Conservation (phyloP, 2,329 filamentous ascomycete genomes). For the Fusarium multiceps region DNA sequence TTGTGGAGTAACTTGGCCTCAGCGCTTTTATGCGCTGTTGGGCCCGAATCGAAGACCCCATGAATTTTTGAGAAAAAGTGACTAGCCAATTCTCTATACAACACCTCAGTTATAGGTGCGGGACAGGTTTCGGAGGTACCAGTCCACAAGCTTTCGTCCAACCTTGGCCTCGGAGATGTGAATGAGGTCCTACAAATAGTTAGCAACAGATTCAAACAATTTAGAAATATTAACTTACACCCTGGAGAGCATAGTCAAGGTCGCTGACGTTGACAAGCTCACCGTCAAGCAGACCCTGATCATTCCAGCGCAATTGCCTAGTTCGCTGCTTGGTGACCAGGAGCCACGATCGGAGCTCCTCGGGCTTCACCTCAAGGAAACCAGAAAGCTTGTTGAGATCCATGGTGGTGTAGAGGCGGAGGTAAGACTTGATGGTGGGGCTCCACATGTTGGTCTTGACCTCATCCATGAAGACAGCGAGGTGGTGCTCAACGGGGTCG, state of each 20-base stretch:
- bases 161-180: constrained; percentile 99
- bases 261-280: constrained; percentile 94
- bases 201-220: neutral
- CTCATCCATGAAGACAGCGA: constrained; percentile 98
- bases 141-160: constrained; percentile 95
- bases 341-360: constrained; percentile 92
- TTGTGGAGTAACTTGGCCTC: constrained; percentile 21
- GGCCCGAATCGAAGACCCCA: constrained; percentile 30
- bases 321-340: constrained; percentile 99
- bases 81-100: constrained; percentile 41
- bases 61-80: constrained; percentile 39
- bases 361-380: constrained; percentile 96
- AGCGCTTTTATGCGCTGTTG: constrained; percentile 9
- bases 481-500: constrained; percentile 97
- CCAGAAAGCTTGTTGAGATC: constrained; percentile 97
- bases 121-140: constrained; percentile 97
- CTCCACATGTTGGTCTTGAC: constrained; percentile 99
- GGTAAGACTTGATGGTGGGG: constrained; percentile 97
- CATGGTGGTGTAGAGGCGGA: constrained; percentile 99
- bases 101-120: constrained; percentile 79
- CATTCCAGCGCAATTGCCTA: constrained; percentile 93
- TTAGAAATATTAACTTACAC: constrained; percentile 67
- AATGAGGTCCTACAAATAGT: constrained; percentile 79
- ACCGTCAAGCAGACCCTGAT: constrained; percentile 87
- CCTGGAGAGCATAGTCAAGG: constrained; percentile 96